These are phyloP conservation scores for Naganishia sp. DNA, from an alignment of 1,284 basidiomycete species.

Conservation along the genomic window DNA sequence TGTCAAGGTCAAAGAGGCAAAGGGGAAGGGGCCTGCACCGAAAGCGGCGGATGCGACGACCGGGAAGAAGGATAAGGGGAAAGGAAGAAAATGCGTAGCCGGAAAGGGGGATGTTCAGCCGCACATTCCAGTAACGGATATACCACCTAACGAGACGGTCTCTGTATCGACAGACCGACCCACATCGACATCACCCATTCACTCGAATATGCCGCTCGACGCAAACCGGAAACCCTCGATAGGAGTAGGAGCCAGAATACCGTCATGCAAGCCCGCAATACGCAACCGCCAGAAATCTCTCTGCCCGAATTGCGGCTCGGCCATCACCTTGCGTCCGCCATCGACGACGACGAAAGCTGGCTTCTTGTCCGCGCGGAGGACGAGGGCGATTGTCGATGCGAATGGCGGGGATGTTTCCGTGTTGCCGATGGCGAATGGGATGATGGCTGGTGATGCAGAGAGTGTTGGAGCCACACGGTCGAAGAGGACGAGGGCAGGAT, in stretches of 20 bases:
- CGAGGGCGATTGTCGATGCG: slow-evolving; percentile 17
- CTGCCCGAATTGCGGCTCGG: slow-evolving; percentile 14
- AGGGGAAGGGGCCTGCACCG: slow-evolving; percentile 30
- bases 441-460: neutral
- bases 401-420: slow-evolving; percentile 20
- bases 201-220: neutral
- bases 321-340: slow-evolving; percentile 6
- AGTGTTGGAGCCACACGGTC: neutral
- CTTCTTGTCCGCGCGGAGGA: slow-evolving; percentile 10
- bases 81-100: slow-evolving; percentile 26
- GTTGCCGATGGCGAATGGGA: slow-evolving; percentile 9
- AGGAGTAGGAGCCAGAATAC: slow-evolving; percentile 11
- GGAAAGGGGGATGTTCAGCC: neutral
- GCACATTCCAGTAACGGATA: slow-evolving; percentile 10
- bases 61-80: slow-evolving; percentile 27
- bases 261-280: neutral
- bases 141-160: neutral
- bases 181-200: too few relatives aligned
- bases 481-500: slow-evolving; percentile 4
- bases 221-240: neutral
- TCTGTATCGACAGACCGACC: neutral
- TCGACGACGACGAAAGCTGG: slow-evolving; percentile 6
- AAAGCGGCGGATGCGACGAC: neutral
- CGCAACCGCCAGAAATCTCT: neutral
- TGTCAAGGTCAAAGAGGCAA: slow-evolving; percentile 25